Evolutionary conservation across 371 early-diverging fungal species (phyloP), one percentile per base, ranked within the genome.

Genomic region (Capillidium rhysosporum): DNA sequence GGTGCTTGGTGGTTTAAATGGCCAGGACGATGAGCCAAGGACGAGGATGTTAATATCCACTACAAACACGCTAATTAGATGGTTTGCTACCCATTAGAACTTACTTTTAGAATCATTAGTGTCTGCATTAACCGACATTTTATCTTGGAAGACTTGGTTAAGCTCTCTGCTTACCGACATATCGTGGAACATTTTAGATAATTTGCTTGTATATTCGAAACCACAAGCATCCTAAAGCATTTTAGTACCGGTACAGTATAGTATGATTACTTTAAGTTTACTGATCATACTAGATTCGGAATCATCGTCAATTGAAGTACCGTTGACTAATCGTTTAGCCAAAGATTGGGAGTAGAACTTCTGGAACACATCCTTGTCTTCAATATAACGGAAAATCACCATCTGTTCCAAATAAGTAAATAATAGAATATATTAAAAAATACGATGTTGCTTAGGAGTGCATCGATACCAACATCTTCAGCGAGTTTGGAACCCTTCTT

Each of bases 301-400:
- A 57, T 94, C 91, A 55, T 86, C 83, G 7, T 82, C 82, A 24
- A 76, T 72, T 8, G 88, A 89, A 2, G 76, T 72, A 29, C 73
- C 74, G 59, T 82, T 73, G 20, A 94, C 83, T 8, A 94, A 69
- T 21, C 95, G 89, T 52, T 86, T 84, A 34, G 92, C 87, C 58
- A 94, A 61, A 69, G 75, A 77, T 55, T 79, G 75, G n/a, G 83
- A 77, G 65, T 94, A 94, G 55, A 86, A 86, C 68, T 88, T 86
- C 63, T 92, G 92, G 67, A 92, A 94, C 8, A 92, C 82, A 59
- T 94, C 95, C 63, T 86, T 85, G 65, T 91, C 92, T 48, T 89
- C 91, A 20, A 94, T 77, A 60, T 88, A 95, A 59, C 84, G 83
- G 69, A 89, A 92, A 28, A 86, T 66, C 0, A 76, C 78, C 56